phyloP scores from a whole-genome alignment of 2,329 filamentous ascomycete species.

The Claviceps sp. region DNA sequence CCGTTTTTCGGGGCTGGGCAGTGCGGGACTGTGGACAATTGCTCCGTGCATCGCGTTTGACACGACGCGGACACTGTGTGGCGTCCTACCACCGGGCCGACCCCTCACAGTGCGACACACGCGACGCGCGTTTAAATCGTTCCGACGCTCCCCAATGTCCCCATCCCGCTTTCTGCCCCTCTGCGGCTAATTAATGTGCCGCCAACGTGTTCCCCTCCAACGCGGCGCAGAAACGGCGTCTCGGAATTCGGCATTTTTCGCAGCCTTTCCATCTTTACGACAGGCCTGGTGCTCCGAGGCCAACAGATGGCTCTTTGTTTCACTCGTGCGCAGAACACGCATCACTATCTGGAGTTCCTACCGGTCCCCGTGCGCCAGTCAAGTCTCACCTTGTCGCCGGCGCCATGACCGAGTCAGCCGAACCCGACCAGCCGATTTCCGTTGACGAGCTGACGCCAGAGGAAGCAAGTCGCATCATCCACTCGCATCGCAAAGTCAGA shows the following conservation, averaged over 20 bases:
- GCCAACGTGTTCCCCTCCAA: slow-evolving; percentile 1
- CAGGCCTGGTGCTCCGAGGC: neutral
- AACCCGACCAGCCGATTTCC: slow-evolving; percentile 29
- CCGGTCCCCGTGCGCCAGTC: neutral
- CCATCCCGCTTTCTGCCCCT: neutral
- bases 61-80: no score
- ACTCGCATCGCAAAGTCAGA: slow-evolving; percentile 55
- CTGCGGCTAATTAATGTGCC: neutral
- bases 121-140: no score
- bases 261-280: slow-evolving; percentile 7
- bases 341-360: neutral
- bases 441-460: slow-evolving; percentile 48
- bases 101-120: neutral
- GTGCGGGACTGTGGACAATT: no score
- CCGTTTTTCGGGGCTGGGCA: no score
- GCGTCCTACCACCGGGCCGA: no score
- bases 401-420: slow-evolving; percentile 31
- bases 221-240: slow-evolving; percentile 15
- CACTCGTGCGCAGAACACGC: neutral
- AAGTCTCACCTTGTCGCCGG: neutral
- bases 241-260: slow-evolving; percentile 25
- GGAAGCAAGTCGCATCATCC: slow-evolving; percentile 55
- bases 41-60: no score
- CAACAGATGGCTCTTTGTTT: neutral
- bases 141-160: no score